Conservation (phyloP, 202 grass and related monocot species). For the Thinopyrum obtusiflorum region DNA sequence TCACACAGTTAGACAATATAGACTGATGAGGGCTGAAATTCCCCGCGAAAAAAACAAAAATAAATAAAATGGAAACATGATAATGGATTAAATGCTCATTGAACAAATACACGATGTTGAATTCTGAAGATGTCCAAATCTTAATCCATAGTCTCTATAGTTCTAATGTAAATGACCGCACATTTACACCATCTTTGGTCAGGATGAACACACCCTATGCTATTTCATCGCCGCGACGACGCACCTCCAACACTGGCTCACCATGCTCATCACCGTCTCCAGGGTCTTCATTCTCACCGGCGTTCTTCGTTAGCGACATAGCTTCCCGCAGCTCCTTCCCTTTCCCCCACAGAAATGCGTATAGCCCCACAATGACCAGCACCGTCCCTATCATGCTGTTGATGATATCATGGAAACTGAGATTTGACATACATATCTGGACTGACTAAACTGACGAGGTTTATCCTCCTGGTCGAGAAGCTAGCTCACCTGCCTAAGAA, state of each 20-base stretch:
- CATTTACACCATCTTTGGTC: neutral
- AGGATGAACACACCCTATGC: neutral
- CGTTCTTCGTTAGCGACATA: neutral
- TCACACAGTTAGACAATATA: too few relatives aligned
- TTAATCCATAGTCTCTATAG: neutral
- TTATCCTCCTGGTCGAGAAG: neutral
- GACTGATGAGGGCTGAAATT: too few relatives aligned
- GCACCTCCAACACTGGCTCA: neutral
- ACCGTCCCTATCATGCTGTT: conserved; percentile 33
- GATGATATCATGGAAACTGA: neutral
- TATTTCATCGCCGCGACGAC: neutral
- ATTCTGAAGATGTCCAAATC: neutral
- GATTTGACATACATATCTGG: neutral
- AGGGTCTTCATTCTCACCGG: neutral
- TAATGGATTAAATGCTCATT: neutral
- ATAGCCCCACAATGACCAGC: conserved; percentile 27
- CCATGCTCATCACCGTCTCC: neutral
- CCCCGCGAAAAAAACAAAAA: too few relatives aligned
- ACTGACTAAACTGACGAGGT: neutral
- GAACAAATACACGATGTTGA: neutral
- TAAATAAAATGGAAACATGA: too few relatives aligned
- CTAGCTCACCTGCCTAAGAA: conserved; percentile 29
- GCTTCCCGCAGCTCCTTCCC: conserved; percentile 13
- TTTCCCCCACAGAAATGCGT: conserved; percentile 36
- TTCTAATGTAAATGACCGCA: neutral